Evolutionary conservation across 352 stramenopile genomes (phyloP).

Genomic region (Globisporangium solare): DNA sequence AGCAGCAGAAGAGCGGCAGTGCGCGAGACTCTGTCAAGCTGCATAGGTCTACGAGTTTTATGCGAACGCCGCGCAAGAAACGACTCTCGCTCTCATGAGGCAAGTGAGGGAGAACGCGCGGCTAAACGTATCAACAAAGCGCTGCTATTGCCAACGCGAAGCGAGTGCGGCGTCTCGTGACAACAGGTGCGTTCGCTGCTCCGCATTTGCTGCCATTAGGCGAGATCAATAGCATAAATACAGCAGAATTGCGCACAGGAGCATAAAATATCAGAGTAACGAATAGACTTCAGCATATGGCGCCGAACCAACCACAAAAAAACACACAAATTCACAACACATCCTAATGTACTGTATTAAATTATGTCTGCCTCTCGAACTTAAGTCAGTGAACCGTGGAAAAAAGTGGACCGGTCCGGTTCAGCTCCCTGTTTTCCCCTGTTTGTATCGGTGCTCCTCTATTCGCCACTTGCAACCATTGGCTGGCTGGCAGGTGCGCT

Average conservation of each 20-base stretch:
- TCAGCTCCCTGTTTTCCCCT: neutral
- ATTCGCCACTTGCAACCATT: slow-evolving; percentile 17
- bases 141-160: too few species aligned
- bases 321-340: too few species aligned
- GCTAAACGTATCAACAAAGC: too few species aligned
- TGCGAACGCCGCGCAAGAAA: slow-evolving; percentile 16
- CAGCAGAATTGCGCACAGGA: too few species aligned
- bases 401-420: neutral
- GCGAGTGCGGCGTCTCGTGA: too few species aligned
- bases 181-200: too few species aligned
- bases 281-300: too few species aligned
- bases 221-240: too few species aligned
- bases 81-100: slow-evolving; percentile 7
- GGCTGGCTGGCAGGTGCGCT: slow-evolving; percentile 13
- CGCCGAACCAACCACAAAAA: too few species aligned
- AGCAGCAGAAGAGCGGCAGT: slow-evolving; percentile 1
- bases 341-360: neutral
- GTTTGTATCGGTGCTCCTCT: neutral
- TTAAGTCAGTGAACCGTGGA: neutral
- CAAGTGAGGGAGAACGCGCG: neutral
- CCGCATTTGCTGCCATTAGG: too few species aligned
- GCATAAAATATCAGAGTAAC: too few species aligned
- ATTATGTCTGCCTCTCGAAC: neutral
- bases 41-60: slow-evolving; percentile 11
- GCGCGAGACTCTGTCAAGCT: slow-evolving; percentile 3